phyloP scores from a whole-genome alignment of 345 rosid genomes.

The Rhodamnia argentea region DNA sequence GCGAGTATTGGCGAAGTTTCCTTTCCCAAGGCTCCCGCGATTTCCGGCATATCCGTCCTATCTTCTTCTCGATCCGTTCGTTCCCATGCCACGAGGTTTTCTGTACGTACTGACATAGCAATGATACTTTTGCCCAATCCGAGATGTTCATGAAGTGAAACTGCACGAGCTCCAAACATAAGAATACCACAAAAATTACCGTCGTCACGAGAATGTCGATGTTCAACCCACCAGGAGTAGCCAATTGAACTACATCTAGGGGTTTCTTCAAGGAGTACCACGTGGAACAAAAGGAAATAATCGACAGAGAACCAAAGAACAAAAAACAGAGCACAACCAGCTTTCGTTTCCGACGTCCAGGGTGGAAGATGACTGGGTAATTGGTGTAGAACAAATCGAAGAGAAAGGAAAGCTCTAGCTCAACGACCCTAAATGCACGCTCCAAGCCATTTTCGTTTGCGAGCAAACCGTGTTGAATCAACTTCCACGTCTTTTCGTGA shows the following conservation, averaged over 20 bases:
- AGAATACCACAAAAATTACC: neutral
- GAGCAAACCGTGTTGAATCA: neutral
- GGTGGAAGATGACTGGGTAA: neutral
- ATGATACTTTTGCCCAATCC: neutral
- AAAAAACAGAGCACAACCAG: neutral
- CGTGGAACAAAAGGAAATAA: neutral
- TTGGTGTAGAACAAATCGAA: neutral
- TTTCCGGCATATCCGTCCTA: neutral
- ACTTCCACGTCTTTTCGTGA: neutral
- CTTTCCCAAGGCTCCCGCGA: neutral
- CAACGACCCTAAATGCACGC: too few species aligned
- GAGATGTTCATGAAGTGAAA: neutral
- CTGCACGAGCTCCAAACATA: neutral
- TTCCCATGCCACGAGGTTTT: neutral
- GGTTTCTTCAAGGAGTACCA: neutral
- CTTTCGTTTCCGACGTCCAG: neutral
- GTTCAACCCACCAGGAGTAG: neutral
- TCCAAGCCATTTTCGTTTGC: neutral
- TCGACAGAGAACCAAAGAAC: neutral
- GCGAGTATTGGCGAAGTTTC: neutral
- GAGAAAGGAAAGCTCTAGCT: neutral
- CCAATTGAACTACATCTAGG: neutral
- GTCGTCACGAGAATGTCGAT: neutral
- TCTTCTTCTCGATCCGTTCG: neutral
- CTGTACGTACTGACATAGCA: neutral